Conservation (phyloP, 2,329 filamentous ascomycete genomes). For the Trematosphaeria pertusa region DNA sequence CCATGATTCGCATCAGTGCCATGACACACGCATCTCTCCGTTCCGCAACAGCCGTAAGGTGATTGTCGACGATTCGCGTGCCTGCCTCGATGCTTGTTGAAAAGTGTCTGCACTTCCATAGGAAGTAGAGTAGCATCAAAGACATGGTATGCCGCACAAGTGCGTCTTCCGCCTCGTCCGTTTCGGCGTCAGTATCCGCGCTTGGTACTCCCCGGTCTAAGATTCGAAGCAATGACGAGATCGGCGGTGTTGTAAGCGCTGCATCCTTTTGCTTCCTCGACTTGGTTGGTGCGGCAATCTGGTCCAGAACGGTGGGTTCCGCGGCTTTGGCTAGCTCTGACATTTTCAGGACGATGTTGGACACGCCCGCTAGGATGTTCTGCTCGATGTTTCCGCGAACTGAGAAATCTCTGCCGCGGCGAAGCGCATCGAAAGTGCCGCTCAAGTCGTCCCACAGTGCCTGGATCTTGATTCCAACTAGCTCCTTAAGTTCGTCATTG, state of each 20-base stretch:
- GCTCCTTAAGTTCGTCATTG: constrained; percentile 87
- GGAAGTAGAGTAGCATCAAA: constrained; percentile 84
- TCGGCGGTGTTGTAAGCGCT: constrained; percentile 52
- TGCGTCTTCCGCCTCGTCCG: constrained; percentile 80
- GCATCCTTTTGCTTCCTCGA: constrained; percentile 35
- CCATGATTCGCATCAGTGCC: constrained; percentile 58
- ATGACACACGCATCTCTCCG: constrained; percentile 61
- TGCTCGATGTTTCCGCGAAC: constrained; percentile 72
- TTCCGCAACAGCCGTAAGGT: constrained; percentile 63
- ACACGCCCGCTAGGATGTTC: constrained; percentile 71
- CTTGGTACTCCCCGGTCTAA: constrained; percentile 74
- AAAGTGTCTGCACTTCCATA: constrained; percentile 80
- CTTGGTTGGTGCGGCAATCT: constrained; percentile 53
- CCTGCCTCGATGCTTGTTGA: constrained; percentile 45
- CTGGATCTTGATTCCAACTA: constrained; percentile 80
- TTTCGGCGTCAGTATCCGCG: constrained; percentile 70
- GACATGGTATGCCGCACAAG: constrained; percentile 79
- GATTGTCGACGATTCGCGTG: constrained; percentile 60
- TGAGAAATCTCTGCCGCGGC: constrained; percentile 73
- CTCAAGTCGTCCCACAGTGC: constrained; percentile 86
- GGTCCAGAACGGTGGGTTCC: constrained; percentile 77
- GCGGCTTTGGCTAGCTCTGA: constrained; percentile 81
- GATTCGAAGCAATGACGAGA: constrained; percentile 75
- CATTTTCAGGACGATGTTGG: constrained; percentile 78
- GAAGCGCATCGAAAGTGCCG: constrained; percentile 74